Conservation (phyloP, 768 basidiomycete species). For the Amylocystis lapponica region DNA sequence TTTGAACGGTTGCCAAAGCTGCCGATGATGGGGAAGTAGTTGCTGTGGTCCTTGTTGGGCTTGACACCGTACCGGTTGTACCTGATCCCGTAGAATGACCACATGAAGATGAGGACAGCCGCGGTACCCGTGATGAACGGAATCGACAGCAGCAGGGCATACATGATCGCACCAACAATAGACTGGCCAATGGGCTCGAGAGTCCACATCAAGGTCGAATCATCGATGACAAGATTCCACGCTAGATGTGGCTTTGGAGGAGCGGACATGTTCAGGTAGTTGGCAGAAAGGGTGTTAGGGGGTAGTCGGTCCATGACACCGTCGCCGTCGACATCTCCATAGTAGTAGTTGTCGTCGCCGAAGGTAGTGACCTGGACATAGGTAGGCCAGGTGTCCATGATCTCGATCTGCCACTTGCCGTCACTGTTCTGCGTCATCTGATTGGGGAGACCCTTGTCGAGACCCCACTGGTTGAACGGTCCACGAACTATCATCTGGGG, state of each 20-base stretch:
- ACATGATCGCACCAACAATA: conserved; percentile 81
- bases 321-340: conserved; percentile 85
- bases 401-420: conserved; percentile 77
- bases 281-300: conserved; percentile 79
- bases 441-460: conserved; percentile 73
- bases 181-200: conserved; percentile 80
- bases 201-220: conserved; percentile 69
- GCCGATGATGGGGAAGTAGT: conserved; percentile 88
- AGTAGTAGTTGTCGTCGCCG: conserved; percentile 88
- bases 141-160: conserved; percentile 72
- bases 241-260: conserved; percentile 85
- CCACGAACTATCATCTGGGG: conserved; percentile 87
- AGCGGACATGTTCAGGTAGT: conserved; percentile 88
- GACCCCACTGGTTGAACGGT: conserved; percentile 90
- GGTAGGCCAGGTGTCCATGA: conserved; percentile 89
- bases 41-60: conserved; percentile 59
- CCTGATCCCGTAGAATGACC: conserved; percentile 93
- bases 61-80: conserved; percentile 90
- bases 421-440: conserved; percentile 60
- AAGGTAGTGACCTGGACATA: conserved; percentile 89
- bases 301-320: conserved; percentile 87
- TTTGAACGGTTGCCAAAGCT: conserved; percentile 58
- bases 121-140: conserved; percentile 81
- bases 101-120: conserved; percentile 87
- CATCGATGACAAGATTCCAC: conserved; percentile 81